Percentiles rank a stretch among this genome's conserved stretches.
Evolutionary conservation across 2,329 filamentous ascomycete genomes (phyloP).

Genomic region (Diplodia mutila): DNA sequence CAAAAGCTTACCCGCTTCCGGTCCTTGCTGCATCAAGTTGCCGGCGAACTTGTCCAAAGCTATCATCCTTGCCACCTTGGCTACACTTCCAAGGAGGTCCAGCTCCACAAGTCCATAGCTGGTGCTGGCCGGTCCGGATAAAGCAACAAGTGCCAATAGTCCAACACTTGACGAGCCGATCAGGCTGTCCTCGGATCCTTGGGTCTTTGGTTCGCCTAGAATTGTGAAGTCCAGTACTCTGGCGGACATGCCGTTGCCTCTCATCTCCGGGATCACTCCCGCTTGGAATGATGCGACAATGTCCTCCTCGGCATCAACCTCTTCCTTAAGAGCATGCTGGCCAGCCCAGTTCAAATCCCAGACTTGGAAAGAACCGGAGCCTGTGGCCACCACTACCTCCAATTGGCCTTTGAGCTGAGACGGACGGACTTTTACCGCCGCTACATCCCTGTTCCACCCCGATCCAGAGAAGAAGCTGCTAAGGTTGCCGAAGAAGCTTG

Average conservation of each 20-base stretch:
- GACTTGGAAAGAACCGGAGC: conserved; percentile 75
- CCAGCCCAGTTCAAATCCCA: conserved; percentile 92
- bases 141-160: conserved; percentile 40
- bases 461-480: conserved; percentile 74
- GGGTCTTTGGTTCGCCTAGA: conserved; percentile 51
- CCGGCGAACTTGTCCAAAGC: conserved; percentile 57
- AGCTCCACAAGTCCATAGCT: conserved; percentile 79
- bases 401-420: conserved; percentile 78
- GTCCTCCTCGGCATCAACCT: conserved; percentile 69
- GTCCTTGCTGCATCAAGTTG: conserved; percentile 42
- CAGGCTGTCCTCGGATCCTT: conserved; percentile 48
- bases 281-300: conserved; percentile 66
- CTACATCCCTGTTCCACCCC: conserved; percentile 74
- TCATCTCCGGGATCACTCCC: conserved; percentile 52
- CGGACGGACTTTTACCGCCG: conserved; percentile 75
- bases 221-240: conserved; percentile 82
- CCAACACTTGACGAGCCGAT: conserved; percentile 29
- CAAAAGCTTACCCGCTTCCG: conserved; percentile 55
- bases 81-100: conserved; percentile 58
- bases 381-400: conserved; percentile 78
- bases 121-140: conserved; percentile 39
- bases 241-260: conserved; percentile 60
- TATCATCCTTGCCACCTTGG: conserved; percentile 67
- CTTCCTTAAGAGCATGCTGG: conserved; percentile 73
- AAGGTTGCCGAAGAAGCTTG: conserved; percentile 79